phyloP scores from a whole-genome alignment of 805 yeast genomes.

The Soucietia sequanensis region DNA sequence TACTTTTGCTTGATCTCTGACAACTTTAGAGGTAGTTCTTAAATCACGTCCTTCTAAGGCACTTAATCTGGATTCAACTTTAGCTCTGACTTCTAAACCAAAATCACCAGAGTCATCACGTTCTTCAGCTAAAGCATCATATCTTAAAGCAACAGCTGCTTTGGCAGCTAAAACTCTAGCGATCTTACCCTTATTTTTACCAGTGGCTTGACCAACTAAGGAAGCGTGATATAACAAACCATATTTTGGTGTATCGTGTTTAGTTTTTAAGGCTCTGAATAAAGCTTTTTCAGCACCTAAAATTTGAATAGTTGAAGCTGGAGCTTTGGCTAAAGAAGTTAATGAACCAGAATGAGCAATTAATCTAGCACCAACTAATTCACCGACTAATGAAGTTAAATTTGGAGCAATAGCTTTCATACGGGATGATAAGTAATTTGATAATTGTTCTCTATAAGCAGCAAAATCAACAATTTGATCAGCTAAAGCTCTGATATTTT shows the following conservation, averaged over 20 bases:
- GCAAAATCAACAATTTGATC: constrained; percentile 96
- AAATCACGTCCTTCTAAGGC: constrained; percentile 95
- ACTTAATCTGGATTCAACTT: constrained; percentile 92
- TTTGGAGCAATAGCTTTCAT: constrained; percentile 99
- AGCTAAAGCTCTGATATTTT: constrained; percentile 86
- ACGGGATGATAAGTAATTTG: constrained; percentile 86
- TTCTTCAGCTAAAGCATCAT: constrained; percentile 95
- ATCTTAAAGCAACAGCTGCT: constrained; percentile 95
- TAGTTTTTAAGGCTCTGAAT: constrained; percentile 97
- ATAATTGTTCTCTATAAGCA: constrained; percentile 92
- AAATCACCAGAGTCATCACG: constrained; percentile 93
- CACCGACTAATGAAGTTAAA: constrained; percentile 93
- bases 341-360: constrained; percentile 97
- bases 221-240: constrained; percentile 97
- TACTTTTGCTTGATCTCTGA: constrained; percentile 81
- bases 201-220: constrained; percentile 95
- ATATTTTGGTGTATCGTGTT: constrained; percentile 97
- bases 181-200: constrained; percentile 97
- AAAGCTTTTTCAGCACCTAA: constrained; percentile 99
- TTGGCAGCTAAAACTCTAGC: constrained; percentile 98
- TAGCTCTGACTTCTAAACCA: constrained; percentile 87
- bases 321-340: constrained; percentile 93
- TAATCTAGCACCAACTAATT: constrained; percentile 96
- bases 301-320: constrained; percentile 97
- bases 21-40: constrained; percentile 82